Evolutionary conservation across 2,329 filamentous ascomycete genomes (phyloP).

Genomic region (Camillea tinctor): DNA sequence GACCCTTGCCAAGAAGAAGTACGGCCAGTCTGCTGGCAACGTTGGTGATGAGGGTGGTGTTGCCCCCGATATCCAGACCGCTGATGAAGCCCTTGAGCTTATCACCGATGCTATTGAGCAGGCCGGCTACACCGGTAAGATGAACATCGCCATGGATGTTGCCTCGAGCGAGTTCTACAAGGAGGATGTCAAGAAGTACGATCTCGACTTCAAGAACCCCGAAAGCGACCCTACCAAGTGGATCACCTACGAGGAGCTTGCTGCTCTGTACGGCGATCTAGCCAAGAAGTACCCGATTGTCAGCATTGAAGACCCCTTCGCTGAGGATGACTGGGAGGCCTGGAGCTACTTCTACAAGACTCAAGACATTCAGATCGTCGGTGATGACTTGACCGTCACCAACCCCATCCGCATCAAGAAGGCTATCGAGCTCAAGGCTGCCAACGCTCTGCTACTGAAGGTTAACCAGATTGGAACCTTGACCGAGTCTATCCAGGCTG

Average conservation of each 20-base stretch:
- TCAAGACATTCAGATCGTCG: slow-evolving; percentile 96
- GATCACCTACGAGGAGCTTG: slow-evolving; percentile 97
- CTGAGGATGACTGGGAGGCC: slow-evolving; percentile 99
- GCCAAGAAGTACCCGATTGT: slow-evolving; percentile 97
- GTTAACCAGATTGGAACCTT: slow-evolving; percentile 99
- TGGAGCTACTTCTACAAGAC: slow-evolving; percentile 99
- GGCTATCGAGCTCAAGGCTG: slow-evolving; percentile 97
- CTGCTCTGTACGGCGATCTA: slow-evolving; percentile 84
- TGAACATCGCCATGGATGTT: slow-evolving; percentile 99
- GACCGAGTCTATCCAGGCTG: slow-evolving; percentile 97
- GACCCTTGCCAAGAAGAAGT: slow-evolving; percentile 97
- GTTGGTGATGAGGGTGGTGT: slow-evolving; percentile 99
- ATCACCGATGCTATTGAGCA: slow-evolving; percentile 93
- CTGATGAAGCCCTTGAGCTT: slow-evolving; percentile 94
- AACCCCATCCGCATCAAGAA: slow-evolving; percentile 99
- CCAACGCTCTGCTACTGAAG: slow-evolving; percentile 97
- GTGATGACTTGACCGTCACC: slow-evolving; percentile 97
- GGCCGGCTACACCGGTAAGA: slow-evolving; percentile 91
- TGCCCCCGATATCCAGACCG: slow-evolving; percentile 95
- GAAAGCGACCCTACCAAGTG: slow-evolving; percentile 94
- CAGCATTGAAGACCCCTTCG: slow-evolving; percentile 98
- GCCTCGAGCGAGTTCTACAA: slow-evolving; percentile 99
- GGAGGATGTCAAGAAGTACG: slow-evolving; percentile 96
- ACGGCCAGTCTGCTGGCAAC: slow-evolving; percentile 97
- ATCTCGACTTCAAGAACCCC: slow-evolving; percentile 99